These are phyloP conservation scores for Chaetomiaceae sp. DNA, from an alignment of 2,329 filamentous ascomycete genomes.

Conservation along the genomic window DNA sequence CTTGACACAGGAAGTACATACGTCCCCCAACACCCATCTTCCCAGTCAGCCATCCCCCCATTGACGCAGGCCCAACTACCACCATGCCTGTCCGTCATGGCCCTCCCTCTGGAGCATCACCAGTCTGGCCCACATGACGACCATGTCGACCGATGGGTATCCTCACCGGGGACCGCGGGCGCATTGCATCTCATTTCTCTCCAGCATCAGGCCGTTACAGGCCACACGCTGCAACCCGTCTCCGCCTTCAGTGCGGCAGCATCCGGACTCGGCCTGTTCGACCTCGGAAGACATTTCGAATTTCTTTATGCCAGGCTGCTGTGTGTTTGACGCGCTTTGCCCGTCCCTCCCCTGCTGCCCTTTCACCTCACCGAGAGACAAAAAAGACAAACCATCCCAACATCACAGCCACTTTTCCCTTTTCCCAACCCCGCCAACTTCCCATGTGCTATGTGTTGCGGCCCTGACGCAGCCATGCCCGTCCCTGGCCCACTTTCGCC, in stretches of 20 bases:
- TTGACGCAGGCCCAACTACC: conserved; percentile 5
- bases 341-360: background rate
- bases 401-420: background rate
- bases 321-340: conserved; percentile 17
- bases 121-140: conserved; percentile 18
- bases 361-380: no score
- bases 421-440: no score
- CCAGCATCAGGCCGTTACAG: conserved; percentile 20
- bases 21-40: background rate
- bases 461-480: conserved; percentile 7
- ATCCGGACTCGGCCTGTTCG: conserved; percentile 17
- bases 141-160: conserved; percentile 15
- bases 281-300: conserved; percentile 14
- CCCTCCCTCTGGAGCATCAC: conserved; percentile 17
- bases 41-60: background rate
- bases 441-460: no score
- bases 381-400: no score
- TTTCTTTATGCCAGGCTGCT: conserved; percentile 24
- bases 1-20: no score
- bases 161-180: conserved; percentile 14
- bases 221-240: conserved; percentile 21
- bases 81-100: conserved; percentile 26
- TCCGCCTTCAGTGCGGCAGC: conserved; percentile 17
- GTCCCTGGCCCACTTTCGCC: background rate
- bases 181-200: conserved; percentile 23